Evolutionary conservation across 192 early-diverging fungal species (phyloP).

Genomic region (Cetraspora pellucida): DNA sequence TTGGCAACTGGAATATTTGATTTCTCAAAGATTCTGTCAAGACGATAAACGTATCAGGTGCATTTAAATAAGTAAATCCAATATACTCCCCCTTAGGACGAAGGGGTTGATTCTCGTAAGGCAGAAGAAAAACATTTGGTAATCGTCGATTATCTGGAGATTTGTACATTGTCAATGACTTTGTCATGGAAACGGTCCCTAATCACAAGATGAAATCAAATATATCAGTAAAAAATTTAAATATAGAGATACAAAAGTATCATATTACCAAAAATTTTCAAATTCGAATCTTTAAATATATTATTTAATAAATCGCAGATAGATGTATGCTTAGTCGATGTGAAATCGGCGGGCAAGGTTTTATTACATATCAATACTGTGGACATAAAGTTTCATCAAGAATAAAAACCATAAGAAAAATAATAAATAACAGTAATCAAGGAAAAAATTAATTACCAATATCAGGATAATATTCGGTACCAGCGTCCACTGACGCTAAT

Average conservation of each 20-base stretch:
- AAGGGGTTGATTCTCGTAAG: conserved; percentile 12
- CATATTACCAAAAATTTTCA: conserved; percentile 41
- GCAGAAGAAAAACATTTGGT: conserved; percentile 45
- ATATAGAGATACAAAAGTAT: too few species aligned
- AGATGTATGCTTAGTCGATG: conserved; percentile 28
- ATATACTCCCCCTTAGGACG: not conserved
- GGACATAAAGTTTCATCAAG: not conserved
- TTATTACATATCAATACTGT: conserved; percentile 47
- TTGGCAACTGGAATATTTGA: conserved; percentile 43
- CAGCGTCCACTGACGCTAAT: conserved; percentile 17
- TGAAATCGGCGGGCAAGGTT: conserved; percentile 34
- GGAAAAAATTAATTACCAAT: conserved; percentile 33
- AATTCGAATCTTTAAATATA: conserved; percentile 37
- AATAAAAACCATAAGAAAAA: not conserved
- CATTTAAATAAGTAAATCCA: conserved; percentile 35
- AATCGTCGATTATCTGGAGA: not conserved
- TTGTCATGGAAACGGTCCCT: conserved; percentile 39
- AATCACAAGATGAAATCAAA: not conserved
- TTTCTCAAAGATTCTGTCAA: conserved; percentile 39
- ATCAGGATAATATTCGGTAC: conserved; percentile 43
- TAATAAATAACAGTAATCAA: not conserved
- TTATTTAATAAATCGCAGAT: conserved; percentile 21
- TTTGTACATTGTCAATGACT: conserved; percentile 34
- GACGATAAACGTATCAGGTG: conserved; percentile 25
- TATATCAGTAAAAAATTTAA: too few species aligned